Conservation (phyloP, 257 asterid genomes). For the Solanum tarijense region DNA sequence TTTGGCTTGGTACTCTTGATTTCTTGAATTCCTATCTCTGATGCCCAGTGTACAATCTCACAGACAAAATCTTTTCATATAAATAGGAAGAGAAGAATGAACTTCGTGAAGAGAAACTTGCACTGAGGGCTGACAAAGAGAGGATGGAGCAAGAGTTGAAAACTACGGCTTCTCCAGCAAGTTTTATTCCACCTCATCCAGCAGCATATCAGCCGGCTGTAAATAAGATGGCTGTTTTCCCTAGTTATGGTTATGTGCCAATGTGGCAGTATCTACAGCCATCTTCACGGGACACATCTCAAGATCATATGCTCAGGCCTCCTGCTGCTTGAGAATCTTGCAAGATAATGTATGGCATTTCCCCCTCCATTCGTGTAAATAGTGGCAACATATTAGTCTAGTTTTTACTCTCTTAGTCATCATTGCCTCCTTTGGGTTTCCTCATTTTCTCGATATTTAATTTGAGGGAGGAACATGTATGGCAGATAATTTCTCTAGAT, state of each 20-base stretch:
- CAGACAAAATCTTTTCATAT: not conserved
- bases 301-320: constrained; percentile 69
- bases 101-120: constrained; percentile 74
- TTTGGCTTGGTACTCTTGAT: not conserved
- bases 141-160: constrained; percentile 71
- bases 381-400: not conserved
- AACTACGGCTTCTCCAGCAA: constrained; percentile 33
- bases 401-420: not conserved
- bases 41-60: not conserved
- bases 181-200: constrained; percentile 58
- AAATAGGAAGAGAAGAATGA: constrained; percentile 73
- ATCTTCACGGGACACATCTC: constrained; percentile 58
- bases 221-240: constrained; percentile 64
- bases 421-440: not conserved
- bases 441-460: not conserved
- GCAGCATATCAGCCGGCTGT: constrained; percentile 43
- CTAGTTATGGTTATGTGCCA: constrained; percentile 61
- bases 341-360: not conserved
- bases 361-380: constrained; percentile 1
- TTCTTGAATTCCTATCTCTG: not conserved
- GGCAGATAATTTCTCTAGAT: not conserved
- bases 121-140: constrained; percentile 64
- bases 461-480: constrained; percentile 1
- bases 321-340: constrained; percentile 63
- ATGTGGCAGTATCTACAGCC: constrained; percentile 85